Percentiles rank a stretch among this genome's conserved stretches.
Evolutionary conservation across 345 rosid species (phyloP).

Genomic region (Arabidopsis arenosa): DNA sequence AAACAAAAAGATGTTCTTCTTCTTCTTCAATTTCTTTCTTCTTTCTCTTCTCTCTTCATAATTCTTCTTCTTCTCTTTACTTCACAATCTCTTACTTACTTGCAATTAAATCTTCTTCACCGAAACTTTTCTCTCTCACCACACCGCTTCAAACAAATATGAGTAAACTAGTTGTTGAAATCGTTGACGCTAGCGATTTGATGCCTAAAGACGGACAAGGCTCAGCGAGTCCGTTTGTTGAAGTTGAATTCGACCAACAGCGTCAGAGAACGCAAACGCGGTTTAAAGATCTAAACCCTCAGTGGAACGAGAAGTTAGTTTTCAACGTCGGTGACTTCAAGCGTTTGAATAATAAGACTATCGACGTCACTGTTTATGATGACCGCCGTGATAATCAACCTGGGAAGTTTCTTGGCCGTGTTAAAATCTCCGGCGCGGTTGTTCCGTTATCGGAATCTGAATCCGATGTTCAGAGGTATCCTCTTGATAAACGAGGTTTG

Average conservation of each 20-base stretch:
- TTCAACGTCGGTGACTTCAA: conserved; percentile 52
- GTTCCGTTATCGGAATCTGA: conserved; percentile 67
- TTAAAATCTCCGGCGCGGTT: conserved; percentile 67
- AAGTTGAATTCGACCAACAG: conserved; percentile 65
- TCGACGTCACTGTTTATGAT: conserved; percentile 63
- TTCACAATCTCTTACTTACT: neutral
- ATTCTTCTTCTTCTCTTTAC: neutral
- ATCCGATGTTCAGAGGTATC: conserved; percentile 68
- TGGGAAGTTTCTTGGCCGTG: conserved; percentile 79
- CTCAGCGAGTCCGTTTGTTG: conserved; percentile 75
- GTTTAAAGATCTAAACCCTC: conserved; percentile 69
- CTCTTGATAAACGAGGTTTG: conserved; percentile 79
- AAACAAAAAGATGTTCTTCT: conserved; percentile 12
- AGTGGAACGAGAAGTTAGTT: conserved; percentile 74
- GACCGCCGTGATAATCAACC: conserved; percentile 57
- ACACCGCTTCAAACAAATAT: conserved; percentile 39
- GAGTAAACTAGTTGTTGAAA: conserved; percentile 76
- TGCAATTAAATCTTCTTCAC: neutral
- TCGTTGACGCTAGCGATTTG: conserved; percentile 75
- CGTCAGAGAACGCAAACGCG: conserved; percentile 69
- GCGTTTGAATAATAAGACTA: conserved; percentile 55
- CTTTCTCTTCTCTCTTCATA: conserved; percentile 32
- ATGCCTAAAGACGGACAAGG: conserved; percentile 88
- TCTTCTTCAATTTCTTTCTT: conserved; percentile 3
- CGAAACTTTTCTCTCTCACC: conserved; percentile 15